A percentile compares a stretch with the other conserved stretches of the same genome.
Evolutionary conservation across 129 eudicot species (phyloP).

Genomic region (Ambrosia trifida): DNA sequence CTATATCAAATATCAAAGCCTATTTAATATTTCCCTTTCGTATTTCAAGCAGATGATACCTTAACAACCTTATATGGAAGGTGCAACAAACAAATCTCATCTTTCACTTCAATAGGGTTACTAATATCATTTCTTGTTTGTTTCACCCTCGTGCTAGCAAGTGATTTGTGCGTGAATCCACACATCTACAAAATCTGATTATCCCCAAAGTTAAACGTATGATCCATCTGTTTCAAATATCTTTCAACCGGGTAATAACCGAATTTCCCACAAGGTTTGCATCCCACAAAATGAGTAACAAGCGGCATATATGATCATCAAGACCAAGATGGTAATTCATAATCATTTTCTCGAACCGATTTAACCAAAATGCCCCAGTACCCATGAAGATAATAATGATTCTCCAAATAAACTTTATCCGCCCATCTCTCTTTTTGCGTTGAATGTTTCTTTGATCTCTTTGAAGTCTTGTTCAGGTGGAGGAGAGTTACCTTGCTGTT

Average conservation of each 20-base stretch:
- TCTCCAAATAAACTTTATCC: slow-evolving; percentile 77
- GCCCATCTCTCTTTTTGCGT: slow-evolving; percentile 81
- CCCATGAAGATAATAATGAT: slow-evolving; percentile 75
- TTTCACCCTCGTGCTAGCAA: slow-evolving; percentile 70
- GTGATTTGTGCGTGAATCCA: slow-evolving; percentile 77
- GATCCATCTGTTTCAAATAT: slow-evolving; percentile 91
- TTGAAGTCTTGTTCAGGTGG: slow-evolving; percentile 74
- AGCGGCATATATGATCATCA: slow-evolving; percentile 93
- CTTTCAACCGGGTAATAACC: slow-evolving; percentile 93
- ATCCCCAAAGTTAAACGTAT: slow-evolving; percentile 83
- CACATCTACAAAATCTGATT: slow-evolving; percentile 91
- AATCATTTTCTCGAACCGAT: slow-evolving; percentile 75
- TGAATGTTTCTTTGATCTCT: slow-evolving; percentile 63
- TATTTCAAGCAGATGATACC: slow-evolving; percentile 57
- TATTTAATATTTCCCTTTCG: neutral
- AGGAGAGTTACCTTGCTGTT: slow-evolving; percentile 69
- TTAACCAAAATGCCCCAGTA: slow-evolving; percentile 95
- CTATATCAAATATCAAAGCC: slow-evolving; percentile 24
- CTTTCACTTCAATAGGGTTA: slow-evolving; percentile 72
- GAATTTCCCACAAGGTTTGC: slow-evolving; percentile 88
- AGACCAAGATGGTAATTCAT: slow-evolving; percentile 73
- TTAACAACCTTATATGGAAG: slow-evolving; percentile 70
- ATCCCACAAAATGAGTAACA: slow-evolving; percentile 96
- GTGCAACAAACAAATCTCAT: slow-evolving; percentile 74
- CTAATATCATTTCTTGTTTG: slow-evolving; percentile 62